These are phyloP conservation scores for Otatea glauca DNA, from an alignment of 176 grass and related monocot species.

Conservation along the genomic window DNA sequence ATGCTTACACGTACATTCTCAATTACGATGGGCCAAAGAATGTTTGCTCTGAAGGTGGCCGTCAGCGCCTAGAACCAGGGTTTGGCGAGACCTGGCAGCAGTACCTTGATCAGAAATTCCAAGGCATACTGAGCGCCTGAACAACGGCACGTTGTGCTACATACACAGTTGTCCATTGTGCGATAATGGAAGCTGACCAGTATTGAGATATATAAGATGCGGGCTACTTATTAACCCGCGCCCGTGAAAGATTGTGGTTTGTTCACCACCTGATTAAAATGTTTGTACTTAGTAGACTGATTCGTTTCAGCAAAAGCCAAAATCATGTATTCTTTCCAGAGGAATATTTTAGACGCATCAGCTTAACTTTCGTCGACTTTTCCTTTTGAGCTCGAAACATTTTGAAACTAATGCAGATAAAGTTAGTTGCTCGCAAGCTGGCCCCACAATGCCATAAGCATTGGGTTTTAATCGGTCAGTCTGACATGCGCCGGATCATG, in stretches of 20 bases:
- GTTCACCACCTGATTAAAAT: neutral
- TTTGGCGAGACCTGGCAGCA: conserved; percentile 56
- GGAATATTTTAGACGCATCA: neutral
- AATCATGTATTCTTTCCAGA: neutral
- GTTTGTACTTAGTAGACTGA: conserved; percentile 24
- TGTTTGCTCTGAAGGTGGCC: conserved; percentile 53
- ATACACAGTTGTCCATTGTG: neutral
- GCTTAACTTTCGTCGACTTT: neutral
- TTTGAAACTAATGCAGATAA: neutral
- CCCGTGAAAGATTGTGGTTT: neutral
- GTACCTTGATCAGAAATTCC: conserved; percentile 60
- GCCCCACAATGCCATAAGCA: neutral
- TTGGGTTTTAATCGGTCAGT: neutral
- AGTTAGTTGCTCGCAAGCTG: neutral
- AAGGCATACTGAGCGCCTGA: conserved; percentile 50
- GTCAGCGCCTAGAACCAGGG: conserved; percentile 41
- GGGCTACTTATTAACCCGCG: neutral
- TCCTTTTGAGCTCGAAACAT: neutral
- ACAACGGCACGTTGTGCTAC: neutral
- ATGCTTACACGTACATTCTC: conserved; percentile 48
- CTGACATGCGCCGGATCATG: neutral
- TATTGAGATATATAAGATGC: neutral
- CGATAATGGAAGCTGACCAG: neutral
- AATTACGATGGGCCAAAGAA: conserved; percentile 72
- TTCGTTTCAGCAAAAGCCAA: neutral